A percentile compares a stretch with the other conserved stretches of the same genome.
phyloP scores from a whole-genome alignment of 148 eudicot species.

The Cornus controversa region DNA sequence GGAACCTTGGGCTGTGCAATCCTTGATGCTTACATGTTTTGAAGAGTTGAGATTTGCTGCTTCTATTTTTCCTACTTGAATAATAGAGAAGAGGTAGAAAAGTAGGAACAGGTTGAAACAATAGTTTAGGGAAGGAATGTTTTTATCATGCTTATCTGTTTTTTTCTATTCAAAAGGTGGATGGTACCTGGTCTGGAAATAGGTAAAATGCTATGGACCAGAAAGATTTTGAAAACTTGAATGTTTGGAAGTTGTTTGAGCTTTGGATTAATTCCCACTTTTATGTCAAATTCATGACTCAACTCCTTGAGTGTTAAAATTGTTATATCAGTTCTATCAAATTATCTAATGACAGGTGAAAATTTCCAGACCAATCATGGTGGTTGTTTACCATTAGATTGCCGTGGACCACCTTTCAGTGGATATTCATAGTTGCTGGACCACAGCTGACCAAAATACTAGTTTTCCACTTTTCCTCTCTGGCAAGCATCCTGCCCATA shows the following conservation, averaged over 20 bases:
- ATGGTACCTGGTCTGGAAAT: neutral
- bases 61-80: too few species aligned
- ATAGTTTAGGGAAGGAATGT: neutral
- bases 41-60: neutral
- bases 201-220: neutral
- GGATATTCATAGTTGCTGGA: neutral
- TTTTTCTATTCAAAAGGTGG: neutral
- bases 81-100: neutral
- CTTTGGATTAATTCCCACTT: neutral
- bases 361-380: neutral
- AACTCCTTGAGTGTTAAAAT: neutral
- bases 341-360: neutral
- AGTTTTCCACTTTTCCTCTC: constrained; percentile 4
- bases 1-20: neutral
- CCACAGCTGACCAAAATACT: constrained; percentile 3
- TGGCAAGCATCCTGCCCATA: constrained; percentile 3
- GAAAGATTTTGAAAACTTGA: neutral
- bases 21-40: neutral
- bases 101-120: neutral
- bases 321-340: neutral
- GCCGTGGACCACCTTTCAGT: constrained; percentile 13
- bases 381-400: neutral
- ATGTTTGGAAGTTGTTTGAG: neutral
- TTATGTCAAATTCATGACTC: neutral
- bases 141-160: neutral